Evolutionary conservation across 768 basidiomycete species (phyloP).

Genomic region (Lepiota brunneoincarnata): DNA sequence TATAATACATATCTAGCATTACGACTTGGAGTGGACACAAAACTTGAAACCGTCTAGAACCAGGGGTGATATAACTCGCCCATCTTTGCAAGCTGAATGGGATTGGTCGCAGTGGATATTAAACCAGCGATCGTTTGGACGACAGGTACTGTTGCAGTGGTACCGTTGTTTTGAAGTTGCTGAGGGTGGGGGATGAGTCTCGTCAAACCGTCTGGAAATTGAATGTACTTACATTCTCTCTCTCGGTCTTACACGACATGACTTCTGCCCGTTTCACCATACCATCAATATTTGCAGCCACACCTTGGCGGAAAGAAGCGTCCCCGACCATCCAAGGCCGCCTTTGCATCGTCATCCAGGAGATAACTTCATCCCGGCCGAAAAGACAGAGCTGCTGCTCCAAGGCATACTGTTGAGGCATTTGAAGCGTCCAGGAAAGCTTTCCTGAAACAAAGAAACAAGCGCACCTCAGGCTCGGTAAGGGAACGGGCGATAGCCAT

Average conservation of each 20-base stretch:
- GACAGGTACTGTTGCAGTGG: conserved; percentile 48
- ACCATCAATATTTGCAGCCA: conserved; percentile 58
- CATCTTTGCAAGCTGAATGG: conserved; percentile 81
- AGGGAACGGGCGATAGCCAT: conserved; percentile 90
- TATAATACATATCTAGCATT: conserved; percentile 11
- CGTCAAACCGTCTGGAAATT: background rate
- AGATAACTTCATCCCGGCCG: conserved; percentile 87
- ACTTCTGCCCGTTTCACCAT: conserved; percentile 79
- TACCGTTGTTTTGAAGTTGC: conserved; percentile 31
- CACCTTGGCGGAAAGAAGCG: conserved; percentile 48
- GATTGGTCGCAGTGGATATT: conserved; percentile 84
- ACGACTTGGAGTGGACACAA: conserved; percentile 10
- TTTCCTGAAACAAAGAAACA: background rate
- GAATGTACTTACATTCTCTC: conserved; percentile 61
- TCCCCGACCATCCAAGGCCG: conserved; percentile 56
- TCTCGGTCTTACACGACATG: conserved; percentile 83
- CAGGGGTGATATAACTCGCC: conserved; percentile 83
- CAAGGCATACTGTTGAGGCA: conserved; percentile 68
- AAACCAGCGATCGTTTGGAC: conserved; percentile 80
- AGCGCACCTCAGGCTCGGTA: conserved; percentile 83
- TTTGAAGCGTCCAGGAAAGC: background rate
- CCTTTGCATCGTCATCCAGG: conserved; percentile 63
- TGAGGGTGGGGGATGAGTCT: conserved; percentile 16
- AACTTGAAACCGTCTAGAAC: conserved; percentile 49
- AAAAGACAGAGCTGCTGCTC: conserved; percentile 92